Conservation (phyloP, 768 basidiomycete species). For the Termitomyces sp. region DNA sequence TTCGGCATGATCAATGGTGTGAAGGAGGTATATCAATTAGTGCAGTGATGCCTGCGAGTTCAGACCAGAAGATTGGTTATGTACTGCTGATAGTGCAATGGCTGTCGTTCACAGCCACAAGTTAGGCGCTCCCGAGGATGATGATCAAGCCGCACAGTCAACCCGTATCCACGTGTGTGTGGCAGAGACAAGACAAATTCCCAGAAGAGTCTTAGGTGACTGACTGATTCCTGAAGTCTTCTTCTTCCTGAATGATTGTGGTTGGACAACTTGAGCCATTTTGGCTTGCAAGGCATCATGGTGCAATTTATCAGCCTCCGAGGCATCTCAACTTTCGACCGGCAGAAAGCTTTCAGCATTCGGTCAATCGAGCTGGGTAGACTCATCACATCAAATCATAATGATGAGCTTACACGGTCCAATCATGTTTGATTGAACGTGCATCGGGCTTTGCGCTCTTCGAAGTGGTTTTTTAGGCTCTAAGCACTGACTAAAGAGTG, state of each 20-base stretch:
- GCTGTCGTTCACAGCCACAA: neutral
- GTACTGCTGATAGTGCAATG: neutral
- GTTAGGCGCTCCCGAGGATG: neutral
- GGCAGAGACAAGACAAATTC: neutral
- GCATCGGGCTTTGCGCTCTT: neutral
- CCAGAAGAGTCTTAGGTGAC: neutral
- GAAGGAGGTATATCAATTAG: neutral
- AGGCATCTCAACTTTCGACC: neutral
- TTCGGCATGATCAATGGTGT: neutral
- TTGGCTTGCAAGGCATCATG: neutral
- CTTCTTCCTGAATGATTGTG: neutral
- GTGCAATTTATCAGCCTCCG: neutral
- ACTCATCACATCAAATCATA: constrained; percentile 1
- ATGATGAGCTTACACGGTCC: neutral
- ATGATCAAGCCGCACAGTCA: neutral
- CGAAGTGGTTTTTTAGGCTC: neutral
- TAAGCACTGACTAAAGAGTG: neutral
- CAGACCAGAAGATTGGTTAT: neutral
- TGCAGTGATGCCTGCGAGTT: neutral
- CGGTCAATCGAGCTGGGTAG: neutral
- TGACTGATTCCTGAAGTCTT: neutral
- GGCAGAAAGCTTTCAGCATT: neutral
- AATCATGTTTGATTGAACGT: neutral
- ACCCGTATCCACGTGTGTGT: neutral
- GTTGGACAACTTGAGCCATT: neutral